Conservation (phyloP, 2,329 filamentous ascomycete species). For the Pseudopyrenochaeta lycopersici region DNA sequence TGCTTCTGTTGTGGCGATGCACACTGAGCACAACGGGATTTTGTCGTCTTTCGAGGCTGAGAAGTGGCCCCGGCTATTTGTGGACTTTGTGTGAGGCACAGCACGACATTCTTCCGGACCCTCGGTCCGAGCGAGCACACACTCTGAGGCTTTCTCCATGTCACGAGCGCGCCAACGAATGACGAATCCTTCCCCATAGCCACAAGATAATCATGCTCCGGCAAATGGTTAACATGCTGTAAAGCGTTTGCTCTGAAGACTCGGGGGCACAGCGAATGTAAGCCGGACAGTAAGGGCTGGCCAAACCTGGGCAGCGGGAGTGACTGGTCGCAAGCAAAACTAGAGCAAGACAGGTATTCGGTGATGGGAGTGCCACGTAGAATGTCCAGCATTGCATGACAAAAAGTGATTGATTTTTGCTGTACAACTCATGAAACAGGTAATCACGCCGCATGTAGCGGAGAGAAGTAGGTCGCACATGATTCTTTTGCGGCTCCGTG, state of each 20-base stretch:
- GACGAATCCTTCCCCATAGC: neutral
- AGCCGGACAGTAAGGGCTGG: constrained; percentile 2
- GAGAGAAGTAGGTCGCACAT: constrained; percentile 44
- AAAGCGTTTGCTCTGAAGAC: neutral
- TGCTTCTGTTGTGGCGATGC: neutral
- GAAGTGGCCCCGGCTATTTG: constrained; percentile 33
- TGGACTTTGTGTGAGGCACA: constrained; percentile 30
- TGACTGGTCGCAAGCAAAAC: constrained; percentile 1
- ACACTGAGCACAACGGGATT: neutral
- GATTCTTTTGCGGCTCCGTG: constrained; percentile 43
- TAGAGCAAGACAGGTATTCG: constrained; percentile 20
- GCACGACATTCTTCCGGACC: constrained; percentile 27
- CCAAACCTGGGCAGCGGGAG: constrained; percentile 13
- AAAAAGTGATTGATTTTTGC: constrained; percentile 29
- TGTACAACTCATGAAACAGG: constrained; percentile 53
- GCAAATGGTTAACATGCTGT: neutral
- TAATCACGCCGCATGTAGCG: constrained; percentile 43
- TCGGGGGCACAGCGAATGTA: neutral
- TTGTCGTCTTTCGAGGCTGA: constrained; percentile 10
- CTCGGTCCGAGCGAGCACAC: constrained; percentile 35
- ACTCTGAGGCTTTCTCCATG: constrained; percentile 13
- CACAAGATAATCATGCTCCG: neutral
- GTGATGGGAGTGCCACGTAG: constrained; percentile 32
- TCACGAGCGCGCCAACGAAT: constrained; percentile 18
- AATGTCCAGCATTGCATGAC: constrained; percentile 24